A percentile compares a stretch with the other conserved stretches of the same genome.
Conservation (phyloP, 306 rosid species). For the Nissolia schottii region DNA sequence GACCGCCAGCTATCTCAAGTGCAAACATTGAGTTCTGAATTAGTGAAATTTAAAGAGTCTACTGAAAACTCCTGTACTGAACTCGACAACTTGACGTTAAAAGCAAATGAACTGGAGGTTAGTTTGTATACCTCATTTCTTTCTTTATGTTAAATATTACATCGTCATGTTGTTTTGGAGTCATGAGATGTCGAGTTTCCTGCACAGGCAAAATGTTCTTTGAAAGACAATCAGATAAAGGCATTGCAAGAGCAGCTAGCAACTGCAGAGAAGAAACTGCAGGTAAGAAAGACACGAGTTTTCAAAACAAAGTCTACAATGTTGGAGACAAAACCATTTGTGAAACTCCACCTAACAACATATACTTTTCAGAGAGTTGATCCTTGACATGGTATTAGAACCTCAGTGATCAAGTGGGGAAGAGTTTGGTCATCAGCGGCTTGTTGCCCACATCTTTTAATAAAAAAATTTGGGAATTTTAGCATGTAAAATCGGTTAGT, state of each 20-base stretch:
- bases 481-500: background rate
- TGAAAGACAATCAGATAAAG: conserved; percentile 57
- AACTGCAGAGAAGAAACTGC: conserved; percentile 67
- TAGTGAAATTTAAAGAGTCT: conserved; percentile 52
- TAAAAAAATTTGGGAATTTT: too few species aligned
- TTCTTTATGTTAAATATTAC: background rate
- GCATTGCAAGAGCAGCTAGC: conserved; percentile 55
- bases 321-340: background rate
- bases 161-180: background rate
- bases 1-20: conserved; percentile 58
- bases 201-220: conserved; percentile 64
- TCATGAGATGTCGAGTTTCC: conserved; percentile 17
- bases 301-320: background rate
- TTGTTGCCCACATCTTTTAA: too few species aligned
- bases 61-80: conserved; percentile 49
- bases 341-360: background rate
- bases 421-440: too few species aligned
- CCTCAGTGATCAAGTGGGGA: background rate
- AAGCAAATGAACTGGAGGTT: conserved; percentile 78
- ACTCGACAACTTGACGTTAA: conserved; percentile 52
- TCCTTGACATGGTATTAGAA: background rate
- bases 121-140: background rate
- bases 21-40: conserved; percentile 53
- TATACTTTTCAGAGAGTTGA: background rate
- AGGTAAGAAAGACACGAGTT: conserved; percentile 44